Conservation (phyloP, 2,329 filamentous ascomycete genomes). For the Aspergillus nomiae region DNA sequence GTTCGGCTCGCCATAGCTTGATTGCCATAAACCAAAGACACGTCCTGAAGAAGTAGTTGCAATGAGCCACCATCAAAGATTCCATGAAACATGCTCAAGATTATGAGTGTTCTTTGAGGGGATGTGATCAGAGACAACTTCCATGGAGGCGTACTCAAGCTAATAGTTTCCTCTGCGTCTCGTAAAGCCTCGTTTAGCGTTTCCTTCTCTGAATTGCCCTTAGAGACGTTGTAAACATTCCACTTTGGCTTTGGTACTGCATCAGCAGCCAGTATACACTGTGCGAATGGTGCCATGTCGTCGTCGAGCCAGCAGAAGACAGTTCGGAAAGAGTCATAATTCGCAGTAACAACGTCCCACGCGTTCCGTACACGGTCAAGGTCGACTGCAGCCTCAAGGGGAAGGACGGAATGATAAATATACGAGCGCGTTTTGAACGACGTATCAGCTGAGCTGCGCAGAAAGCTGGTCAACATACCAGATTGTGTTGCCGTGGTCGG, state of each 20-base stretch:
- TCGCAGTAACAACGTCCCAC: conserved; percentile 25
- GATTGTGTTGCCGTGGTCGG: conserved; percentile 39
- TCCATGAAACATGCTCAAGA: conserved; percentile 41
- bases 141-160: conserved; percentile 23
- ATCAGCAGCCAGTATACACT: conserved; percentile 29
- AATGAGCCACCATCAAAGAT: conserved; percentile 42
- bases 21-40: conserved; percentile 24
- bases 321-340: conserved; percentile 36
- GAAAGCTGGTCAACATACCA: conserved; percentile 38
- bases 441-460: conserved; percentile 22
- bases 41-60: conserved; percentile 36
- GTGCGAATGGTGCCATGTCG: conserved; percentile 38
- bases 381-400: conserved; percentile 26
- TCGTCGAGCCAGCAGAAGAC: conserved; percentile 37
- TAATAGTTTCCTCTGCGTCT: conserved; percentile 23
- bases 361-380: conserved; percentile 25
- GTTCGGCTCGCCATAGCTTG: conserved; percentile 17
- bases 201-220: conserved; percentile 18
- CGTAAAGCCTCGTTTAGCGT: conserved; percentile 21
- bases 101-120: conserved; percentile 12
- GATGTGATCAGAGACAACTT: conserved; percentile 25
- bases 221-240: conserved; percentile 16
- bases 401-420: conserved; percentile 34
- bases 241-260: conserved; percentile 17
- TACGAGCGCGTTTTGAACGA: conserved; percentile 27